Percentiles rank a stretch among this genome's conserved stretches.
phyloP scores from a whole-genome alignment of 495 filamentous ascomycete species.

The Penicillium riverlandense region DNA sequence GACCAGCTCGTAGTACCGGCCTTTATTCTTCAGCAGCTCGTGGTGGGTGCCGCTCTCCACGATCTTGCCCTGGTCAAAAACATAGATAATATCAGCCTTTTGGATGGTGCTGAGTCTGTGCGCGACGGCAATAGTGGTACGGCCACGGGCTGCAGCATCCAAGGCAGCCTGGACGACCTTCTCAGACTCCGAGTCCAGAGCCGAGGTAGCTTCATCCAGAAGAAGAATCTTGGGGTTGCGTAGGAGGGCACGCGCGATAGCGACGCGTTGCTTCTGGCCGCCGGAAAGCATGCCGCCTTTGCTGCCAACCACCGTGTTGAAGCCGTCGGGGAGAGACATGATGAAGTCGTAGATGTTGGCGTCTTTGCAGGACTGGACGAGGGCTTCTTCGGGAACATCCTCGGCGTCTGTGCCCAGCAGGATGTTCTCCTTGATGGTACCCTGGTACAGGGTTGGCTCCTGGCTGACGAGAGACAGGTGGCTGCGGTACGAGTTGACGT shows the following conservation, averaged over 20 bases:
- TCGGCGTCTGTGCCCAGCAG: conserved; percentile 59
- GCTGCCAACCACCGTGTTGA: conserved; percentile 66
- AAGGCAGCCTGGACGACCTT: conserved; percentile 77
- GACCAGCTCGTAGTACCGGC: conserved; percentile 71
- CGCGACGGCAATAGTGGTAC: conserved; percentile 74
- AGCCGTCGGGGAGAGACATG: conserved; percentile 65
- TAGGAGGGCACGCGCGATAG: conserved; percentile 66
- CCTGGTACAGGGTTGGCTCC: conserved; percentile 82
- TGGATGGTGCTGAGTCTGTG: conserved; percentile 75
- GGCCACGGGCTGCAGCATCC: conserved; percentile 63
- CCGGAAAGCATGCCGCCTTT: conserved; percentile 75
- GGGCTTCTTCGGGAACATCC: conserved; percentile 57
- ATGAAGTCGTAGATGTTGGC: conserved; percentile 94
- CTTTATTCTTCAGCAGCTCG: conserved; percentile 57
- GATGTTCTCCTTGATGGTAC: conserved; percentile 77
- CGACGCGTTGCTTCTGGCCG: conserved; percentile 79
- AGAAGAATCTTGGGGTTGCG: conserved; percentile 65
- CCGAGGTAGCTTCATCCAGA: conserved; percentile 77
- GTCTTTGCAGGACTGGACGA: conserved; percentile 72
- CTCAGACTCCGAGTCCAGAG: conserved; percentile 75
- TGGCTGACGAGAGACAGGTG: conserved; percentile 77
- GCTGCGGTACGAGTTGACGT: conserved; percentile 69
- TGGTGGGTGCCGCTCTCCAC: conserved; percentile 67
- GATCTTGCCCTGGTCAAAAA: conserved; percentile 69
- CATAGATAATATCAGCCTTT: conserved; percentile 78